Conservation (phyloP, 75 land plant species). For the Sequoia sempervirens region DNA sequence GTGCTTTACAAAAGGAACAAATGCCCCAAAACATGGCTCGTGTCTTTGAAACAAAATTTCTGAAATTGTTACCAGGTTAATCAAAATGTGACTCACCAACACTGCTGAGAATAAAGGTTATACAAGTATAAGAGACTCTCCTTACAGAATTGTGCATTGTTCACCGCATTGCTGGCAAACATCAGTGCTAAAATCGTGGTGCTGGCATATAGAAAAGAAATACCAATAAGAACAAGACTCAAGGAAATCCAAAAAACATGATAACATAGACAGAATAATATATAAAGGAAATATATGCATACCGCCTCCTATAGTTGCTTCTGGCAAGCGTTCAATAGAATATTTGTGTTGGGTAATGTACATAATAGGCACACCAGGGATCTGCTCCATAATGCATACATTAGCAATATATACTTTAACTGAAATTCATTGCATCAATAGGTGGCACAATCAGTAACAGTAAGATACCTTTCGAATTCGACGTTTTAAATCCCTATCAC, state of each 20-base stretch:
- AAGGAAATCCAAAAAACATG: neutral
- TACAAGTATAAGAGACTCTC: neutral
- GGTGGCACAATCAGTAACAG: neutral
- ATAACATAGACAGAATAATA: neutral
- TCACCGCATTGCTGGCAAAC: neutral
- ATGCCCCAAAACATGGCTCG: neutral
- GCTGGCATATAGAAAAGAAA: constrained; percentile 3
- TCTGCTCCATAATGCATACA: constrained; percentile 20
- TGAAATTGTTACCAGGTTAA: neutral
- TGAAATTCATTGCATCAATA: neutral
- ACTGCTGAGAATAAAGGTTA: neutral
- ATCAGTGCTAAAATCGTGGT: constrained; percentile 7
- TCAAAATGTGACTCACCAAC: neutral
- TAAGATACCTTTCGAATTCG: constrained; percentile 83
- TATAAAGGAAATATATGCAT: constrained; percentile 9
- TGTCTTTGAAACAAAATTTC: neutral
- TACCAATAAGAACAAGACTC: neutral
- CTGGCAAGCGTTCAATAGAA: constrained; percentile 95
- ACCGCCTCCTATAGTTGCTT: constrained; percentile 99
- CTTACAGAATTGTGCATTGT: neutral
- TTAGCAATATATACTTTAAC: neutral
- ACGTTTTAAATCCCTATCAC: constrained; percentile 93
- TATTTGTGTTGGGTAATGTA: constrained; percentile 84
- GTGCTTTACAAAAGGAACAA: constrained; percentile 1
- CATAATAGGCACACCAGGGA: constrained; percentile 97